Evolutionary conservation across 371 early-diverging fungal genomes (phyloP).

Genomic region (Mortierella sp.): DNA sequence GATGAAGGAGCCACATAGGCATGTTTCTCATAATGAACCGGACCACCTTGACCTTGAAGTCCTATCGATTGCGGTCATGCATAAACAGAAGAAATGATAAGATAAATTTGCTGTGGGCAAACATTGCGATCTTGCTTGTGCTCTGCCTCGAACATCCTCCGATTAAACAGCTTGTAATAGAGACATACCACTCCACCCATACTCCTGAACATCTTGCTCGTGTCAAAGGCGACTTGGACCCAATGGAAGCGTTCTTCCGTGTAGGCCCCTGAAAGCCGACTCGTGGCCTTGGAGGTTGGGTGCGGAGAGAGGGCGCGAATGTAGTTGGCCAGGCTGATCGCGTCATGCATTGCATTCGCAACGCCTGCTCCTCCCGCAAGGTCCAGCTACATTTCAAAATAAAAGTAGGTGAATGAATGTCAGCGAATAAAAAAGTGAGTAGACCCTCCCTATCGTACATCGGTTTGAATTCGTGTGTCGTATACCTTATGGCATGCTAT

Average conservation of each 20-base stretch:
- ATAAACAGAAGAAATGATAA: background rate
- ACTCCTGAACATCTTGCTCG: slow-evolving; percentile 12
- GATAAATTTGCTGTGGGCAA: too few species aligned
- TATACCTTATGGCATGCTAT: slow-evolving; percentile 6
- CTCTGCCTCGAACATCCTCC: background rate
- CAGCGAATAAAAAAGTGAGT: too few species aligned
- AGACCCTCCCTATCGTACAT: too few species aligned
- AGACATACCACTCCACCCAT: too few species aligned
- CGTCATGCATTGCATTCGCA: slow-evolving; percentile 10
- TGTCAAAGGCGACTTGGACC: background rate
- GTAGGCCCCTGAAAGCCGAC: background rate
- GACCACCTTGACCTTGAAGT: background rate
- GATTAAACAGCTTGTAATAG: background rate
- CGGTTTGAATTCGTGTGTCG: too few species aligned
- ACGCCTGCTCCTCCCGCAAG: slow-evolving; percentile 19
- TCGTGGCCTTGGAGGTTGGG: background rate
- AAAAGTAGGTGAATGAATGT: too few species aligned
- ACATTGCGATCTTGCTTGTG: too few species aligned
- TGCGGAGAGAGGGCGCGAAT: background rate
- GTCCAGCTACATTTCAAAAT: too few species aligned
- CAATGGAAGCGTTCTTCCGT: background rate
- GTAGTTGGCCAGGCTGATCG: slow-evolving; percentile 12
- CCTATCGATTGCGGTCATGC: background rate
- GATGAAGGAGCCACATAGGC: too few species aligned
- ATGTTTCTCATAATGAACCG: background rate